Percentiles rank a stretch among this genome's conserved stretches.
phyloP scores from a whole-genome alignment of 768 basidiomycete genomes.

The Russula olivacea region DNA sequence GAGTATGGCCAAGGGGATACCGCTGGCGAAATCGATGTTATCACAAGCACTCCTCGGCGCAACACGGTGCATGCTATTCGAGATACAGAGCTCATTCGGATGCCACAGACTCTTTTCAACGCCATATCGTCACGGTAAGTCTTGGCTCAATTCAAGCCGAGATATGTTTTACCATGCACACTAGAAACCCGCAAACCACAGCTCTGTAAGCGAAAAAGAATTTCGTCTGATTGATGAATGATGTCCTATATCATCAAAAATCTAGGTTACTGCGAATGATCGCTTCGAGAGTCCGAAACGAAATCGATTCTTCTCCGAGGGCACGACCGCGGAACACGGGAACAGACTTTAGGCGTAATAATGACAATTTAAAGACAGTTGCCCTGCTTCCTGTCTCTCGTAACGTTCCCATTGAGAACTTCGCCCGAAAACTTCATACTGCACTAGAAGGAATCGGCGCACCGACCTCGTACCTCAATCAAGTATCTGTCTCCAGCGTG shows the following conservation, averaged over 20 bases:
- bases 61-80: constrained; percentile 97
- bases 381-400: constrained; percentile 85
- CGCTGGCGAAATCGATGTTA: constrained; percentile 96
- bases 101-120: constrained; percentile 97
- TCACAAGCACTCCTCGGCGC: constrained; percentile 79
- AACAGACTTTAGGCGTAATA: constrained; percentile 66
- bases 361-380: constrained; percentile 88
- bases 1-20: constrained; percentile 98
- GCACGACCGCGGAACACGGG: constrained; percentile 46
- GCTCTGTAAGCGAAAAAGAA: constrained; percentile 53
- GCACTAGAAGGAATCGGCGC: constrained; percentile 94
- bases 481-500: constrained; percentile 86
- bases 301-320: constrained; percentile 59
- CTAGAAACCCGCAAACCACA: constrained; percentile 77
- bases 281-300: constrained; percentile 82
- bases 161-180: constrained; percentile 6
- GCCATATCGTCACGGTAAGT: constrained; percentile 82
- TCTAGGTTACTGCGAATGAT: constrained; percentile 76
- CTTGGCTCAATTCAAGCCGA: neutral
- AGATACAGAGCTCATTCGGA: constrained; percentile 92
- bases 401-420: constrained; percentile 82
- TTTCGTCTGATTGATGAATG: neutral
- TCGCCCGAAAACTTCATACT: constrained; percentile 80
- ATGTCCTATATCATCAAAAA: neutral
- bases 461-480: constrained; percentile 86